Evolutionary conservation across 208 protist genomes (phyloP), one percentile per base, ranked within the genome.

Genomic region (Leishmania gerbilli): DNA sequence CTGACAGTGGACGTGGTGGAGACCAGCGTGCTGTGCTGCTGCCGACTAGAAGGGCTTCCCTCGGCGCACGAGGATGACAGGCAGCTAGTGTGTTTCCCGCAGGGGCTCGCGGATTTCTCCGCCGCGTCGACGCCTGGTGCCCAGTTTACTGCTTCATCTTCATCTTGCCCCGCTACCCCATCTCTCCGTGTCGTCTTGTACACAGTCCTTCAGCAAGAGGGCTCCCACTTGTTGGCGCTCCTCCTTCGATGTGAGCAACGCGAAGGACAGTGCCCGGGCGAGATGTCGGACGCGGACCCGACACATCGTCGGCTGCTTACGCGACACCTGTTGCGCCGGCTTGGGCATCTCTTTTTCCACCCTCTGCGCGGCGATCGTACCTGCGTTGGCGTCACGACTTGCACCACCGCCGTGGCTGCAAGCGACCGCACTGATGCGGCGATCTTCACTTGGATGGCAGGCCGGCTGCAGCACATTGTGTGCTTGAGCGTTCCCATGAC

Each of bases 381-480:
- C 27, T 4, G 34, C 56, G 21, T 27, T 24, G 69, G 37, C 0
- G 47, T 45, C 21, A 11, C n/a, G 24, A 27, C 19, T 40, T 11
- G 76, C 64, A 77, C 9, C 37, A 60, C 11, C 13, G 42, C 56
- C 9, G 27, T 24, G 7, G 45, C 7, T 5, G 71, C 49, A 42
- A 40, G 47, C 40, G 79, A 83, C 19, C 19, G 49, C 62, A 85
- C 81, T 6, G 81, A 85, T 42, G 40, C 51, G n/a, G 62, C 42
- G 24, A n/a, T 85, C 15, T 15, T 81, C 55, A 31, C 47, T 42
- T 85, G 81, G 81, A 65, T 81, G 81, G 69, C 69, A 42, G 68
- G 53, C 13, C 37, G 24, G 3, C 42, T 85, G 64, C 55, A 47
- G 62, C 34, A 24, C 49, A 64, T 56, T 2, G 19, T 62, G 27